Evolutionary conservation across 371 early-diverging fungal genomes (phyloP), one percentile per base, ranked within the genome.

Genomic region (Mortierella sp.): DNA sequence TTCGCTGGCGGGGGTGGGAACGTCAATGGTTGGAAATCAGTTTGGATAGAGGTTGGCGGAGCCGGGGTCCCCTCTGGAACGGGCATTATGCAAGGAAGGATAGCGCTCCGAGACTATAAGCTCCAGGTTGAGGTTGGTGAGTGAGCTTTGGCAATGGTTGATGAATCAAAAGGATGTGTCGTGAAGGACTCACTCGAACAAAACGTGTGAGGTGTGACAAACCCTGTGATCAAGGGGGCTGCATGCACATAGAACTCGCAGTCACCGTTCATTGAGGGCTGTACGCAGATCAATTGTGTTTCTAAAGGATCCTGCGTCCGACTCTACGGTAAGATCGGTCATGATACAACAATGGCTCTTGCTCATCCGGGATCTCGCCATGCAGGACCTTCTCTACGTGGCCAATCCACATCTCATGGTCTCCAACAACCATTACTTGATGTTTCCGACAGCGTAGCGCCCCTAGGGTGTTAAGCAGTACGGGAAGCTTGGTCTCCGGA

Each of bases 351-450:
- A 91, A 56, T 4, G 92, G 90, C 45, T 63, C 63, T 28, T 60
- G 54, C 22, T 45, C 31, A 37, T 57, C 56, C 13, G 67, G 54
- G 24, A 82, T 82, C 17, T 87, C 68, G 16, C 88, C 89, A 60
- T 88, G 81, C 13, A 88, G 81, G 0, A 90, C 84, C 55, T 83
- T 84, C 48, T 80, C 63, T 0, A 91, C 89, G 19, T 81, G 72
- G 3, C 85, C 85, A 49, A 88, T 86, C 90, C 90, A 90, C 49
- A 88, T 72, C 57, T 88, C 88, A 65, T 91, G 92, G 62, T 89
- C 90, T 0, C 92, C 92, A 0, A 89, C 72, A 24, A 71, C 67
- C 46, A 88, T 57, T 10, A 82, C 83, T 31, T 83, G 80, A 28
- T 80, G 70, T 0, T 67, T 65, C 54, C 81, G 67, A 50, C 92